phyloP scores from a whole-genome alignment of 2,329 filamentous ascomycete genomes.

The Colletotrichum cuscutae region DNA sequence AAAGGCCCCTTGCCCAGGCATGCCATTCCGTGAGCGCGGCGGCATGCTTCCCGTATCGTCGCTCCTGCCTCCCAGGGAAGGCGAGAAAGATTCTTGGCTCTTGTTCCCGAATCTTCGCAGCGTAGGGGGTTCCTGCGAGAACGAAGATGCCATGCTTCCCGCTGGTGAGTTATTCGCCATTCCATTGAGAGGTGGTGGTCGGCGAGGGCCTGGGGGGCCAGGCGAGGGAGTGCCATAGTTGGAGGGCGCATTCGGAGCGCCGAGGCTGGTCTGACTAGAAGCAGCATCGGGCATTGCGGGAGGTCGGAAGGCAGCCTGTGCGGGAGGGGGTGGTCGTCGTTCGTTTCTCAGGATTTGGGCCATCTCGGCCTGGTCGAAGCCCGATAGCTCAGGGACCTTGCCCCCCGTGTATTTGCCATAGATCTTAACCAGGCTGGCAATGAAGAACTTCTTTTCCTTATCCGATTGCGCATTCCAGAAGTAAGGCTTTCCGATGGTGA shows the following conservation, averaged over 20 bases:
- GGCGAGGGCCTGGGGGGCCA: conserved; percentile 30
- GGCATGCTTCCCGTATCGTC: conserved; percentile 63
- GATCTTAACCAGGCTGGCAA: conserved; percentile 95
- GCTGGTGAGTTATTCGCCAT: conserved; percentile 53
- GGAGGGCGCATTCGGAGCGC: conserved; percentile 36
- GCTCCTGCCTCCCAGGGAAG: conserved; percentile 57
- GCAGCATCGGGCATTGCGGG: conserved; percentile 29
- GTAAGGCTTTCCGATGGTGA: conserved; percentile 92
- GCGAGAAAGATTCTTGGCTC: conserved; percentile 67
- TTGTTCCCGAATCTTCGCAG: conserved; percentile 64
- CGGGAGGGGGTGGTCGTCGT: conserved; percentile 48
- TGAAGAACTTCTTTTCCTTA: conserved; percentile 99
- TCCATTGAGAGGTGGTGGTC: conserved; percentile 28
- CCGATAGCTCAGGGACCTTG: conserved; percentile 79
- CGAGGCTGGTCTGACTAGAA: conserved; percentile 36
- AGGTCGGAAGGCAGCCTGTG: conserved; percentile 21
- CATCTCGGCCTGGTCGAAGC: conserved; percentile 84
- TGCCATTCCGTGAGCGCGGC: conserved; percentile 64
- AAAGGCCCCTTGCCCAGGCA: conserved; percentile 50
- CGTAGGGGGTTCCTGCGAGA: conserved; percentile 53
- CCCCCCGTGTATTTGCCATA: conserved; percentile 96
- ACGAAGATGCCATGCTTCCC: conserved; percentile 62
- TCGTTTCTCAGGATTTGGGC: conserved; percentile 77
- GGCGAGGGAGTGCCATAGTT: conserved; percentile 49
- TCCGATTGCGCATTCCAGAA: conserved; percentile 95